Evolutionary conservation across 805 yeast genomes (phyloP).

Genomic region (Sugiyamaella boreocaroliniensis): DNA sequence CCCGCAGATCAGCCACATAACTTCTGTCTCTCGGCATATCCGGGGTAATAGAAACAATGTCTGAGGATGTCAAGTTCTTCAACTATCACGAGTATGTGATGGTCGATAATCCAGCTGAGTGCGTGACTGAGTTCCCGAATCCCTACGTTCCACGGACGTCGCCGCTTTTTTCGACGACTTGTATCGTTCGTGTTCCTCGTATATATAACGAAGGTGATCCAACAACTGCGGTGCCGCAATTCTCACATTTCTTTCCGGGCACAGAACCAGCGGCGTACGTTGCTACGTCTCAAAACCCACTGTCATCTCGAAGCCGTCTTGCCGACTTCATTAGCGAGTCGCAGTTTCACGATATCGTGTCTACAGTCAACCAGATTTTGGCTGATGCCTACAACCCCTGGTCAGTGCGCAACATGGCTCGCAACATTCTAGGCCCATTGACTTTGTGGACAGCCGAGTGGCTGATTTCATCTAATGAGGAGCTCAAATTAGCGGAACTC

Average conservation of each 20-base stretch:
- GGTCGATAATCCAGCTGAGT: background rate
- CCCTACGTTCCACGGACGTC: conserved; percentile 28
- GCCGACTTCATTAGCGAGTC: conserved; percentile 31
- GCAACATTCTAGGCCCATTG: conserved; percentile 33
- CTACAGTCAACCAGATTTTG: conserved; percentile 39
- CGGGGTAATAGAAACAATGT: background rate
- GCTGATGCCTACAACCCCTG: conserved; percentile 37
- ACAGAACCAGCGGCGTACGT: conserved; percentile 20
- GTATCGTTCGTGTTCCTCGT: conserved; percentile 20
- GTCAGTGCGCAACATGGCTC: conserved; percentile 37
- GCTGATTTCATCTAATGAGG: conserved; percentile 30
- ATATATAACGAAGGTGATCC: conserved; percentile 6
- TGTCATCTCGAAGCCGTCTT: conserved; percentile 29
- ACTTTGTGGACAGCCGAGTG: conserved; percentile 39
- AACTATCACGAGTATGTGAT: conserved; percentile 20
- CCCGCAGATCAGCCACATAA: no score
- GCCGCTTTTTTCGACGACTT: conserved; percentile 5
- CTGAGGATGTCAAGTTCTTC: conserved; percentile 13
- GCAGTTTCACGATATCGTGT: conserved; percentile 40
- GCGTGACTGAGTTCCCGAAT: conserved; percentile 19
- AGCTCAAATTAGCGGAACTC: conserved; percentile 33
- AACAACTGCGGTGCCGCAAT: conserved; percentile 12
- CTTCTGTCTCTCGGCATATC: no score
- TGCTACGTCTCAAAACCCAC: conserved; percentile 1
- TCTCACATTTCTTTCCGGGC: conserved; percentile 22